A percentile compares a stretch with the other conserved stretches of the same genome.
phyloP scores from a whole-genome alignment of 2,329 filamentous ascomycete species.

The Setomelanomma holmii region DNA sequence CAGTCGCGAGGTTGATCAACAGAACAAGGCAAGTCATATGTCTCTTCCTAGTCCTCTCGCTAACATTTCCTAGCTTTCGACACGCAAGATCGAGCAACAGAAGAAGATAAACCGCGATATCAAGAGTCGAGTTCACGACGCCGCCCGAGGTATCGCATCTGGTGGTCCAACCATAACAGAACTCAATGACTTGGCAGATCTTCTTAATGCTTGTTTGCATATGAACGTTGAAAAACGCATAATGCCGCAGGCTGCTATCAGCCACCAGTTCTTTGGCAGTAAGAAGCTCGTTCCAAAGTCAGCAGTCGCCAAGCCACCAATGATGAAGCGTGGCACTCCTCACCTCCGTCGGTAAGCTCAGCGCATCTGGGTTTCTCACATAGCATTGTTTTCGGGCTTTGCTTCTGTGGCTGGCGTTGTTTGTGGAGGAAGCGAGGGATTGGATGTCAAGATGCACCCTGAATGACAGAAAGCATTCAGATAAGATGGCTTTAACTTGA shows the following conservation, averaged over 20 bases:
- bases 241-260: conserved; percentile 83
- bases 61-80: conserved; percentile 61
- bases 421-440: too few relatives aligned
- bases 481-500: too few relatives aligned
- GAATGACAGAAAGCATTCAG: too few relatives aligned
- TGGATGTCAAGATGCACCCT: not conserved
- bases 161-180: conserved; percentile 71
- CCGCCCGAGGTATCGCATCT: conserved; percentile 75
- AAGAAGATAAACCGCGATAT: conserved; percentile 72
- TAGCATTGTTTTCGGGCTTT: too few relatives aligned
- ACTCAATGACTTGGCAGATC: conserved; percentile 81
- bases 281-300: conserved; percentile 12
- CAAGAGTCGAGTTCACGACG: conserved; percentile 76
- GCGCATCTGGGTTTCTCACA: too few relatives aligned
- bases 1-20: conserved; percentile 72
- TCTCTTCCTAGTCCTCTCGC: not conserved
- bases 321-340: conserved; percentile 29
- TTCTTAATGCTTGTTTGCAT: conserved; percentile 85
- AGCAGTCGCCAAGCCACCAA: conserved; percentile 35
- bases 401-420: too few relatives aligned
- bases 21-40: conserved; percentile 35
- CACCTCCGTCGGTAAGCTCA: conserved; percentile 22
- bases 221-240: conserved; percentile 93
- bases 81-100: conserved; percentile 70
- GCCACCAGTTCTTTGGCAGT: conserved; percentile 81